Percentiles rank a stretch among this genome's conserved stretches.
phyloP scores from a whole-genome alignment of 2,329 filamentous ascomycete species.

The Thermochaetoides dissita region DNA sequence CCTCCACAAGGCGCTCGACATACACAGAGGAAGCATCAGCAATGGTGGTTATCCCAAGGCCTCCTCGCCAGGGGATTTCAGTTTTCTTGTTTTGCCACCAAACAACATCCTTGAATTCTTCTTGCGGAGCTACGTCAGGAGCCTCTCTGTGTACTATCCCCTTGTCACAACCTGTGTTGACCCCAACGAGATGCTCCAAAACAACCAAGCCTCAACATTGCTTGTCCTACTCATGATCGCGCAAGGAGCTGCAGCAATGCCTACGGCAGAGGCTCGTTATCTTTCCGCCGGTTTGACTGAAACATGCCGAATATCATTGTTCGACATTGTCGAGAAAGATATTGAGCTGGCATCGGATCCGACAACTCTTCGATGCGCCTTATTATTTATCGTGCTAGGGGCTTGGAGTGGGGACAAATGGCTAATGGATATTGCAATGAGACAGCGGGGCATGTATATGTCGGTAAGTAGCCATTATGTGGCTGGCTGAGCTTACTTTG shows the following conservation, averaged over 20 bases:
- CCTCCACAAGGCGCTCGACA: slow-evolving; percentile 55
- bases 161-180: slow-evolving; percentile 47
- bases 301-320: slow-evolving; percentile 57
- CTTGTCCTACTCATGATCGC: slow-evolving; percentile 60
- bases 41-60: slow-evolving; percentile 23
- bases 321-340: slow-evolving; percentile 59
- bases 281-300: slow-evolving; percentile 54
- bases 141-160: slow-evolving; percentile 52
- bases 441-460: slow-evolving; percentile 59
- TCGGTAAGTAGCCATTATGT: slow-evolving; percentile 29
- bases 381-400: slow-evolving; percentile 54
- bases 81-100: slow-evolving; percentile 53
- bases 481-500: not conserved
- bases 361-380: slow-evolving; percentile 48
- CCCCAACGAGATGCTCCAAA: slow-evolving; percentile 52
- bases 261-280: slow-evolving; percentile 49
- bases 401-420: slow-evolving; percentile 65
- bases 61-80: slow-evolving; percentile 36
- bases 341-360: slow-evolving; percentile 53
- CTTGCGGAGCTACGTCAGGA: slow-evolving; percentile 50
- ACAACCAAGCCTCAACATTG: slow-evolving; percentile 51
- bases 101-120: slow-evolving; percentile 54
- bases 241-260: slow-evolving; percentile 53
- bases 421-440: slow-evolving; percentile 66
- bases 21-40: slow-evolving; percentile 40